Evolutionary conservation across 768 basidiomycete species (phyloP), one percentile per base, ranked within the genome.

Genomic region (Boletus subcaerulescens): DNA sequence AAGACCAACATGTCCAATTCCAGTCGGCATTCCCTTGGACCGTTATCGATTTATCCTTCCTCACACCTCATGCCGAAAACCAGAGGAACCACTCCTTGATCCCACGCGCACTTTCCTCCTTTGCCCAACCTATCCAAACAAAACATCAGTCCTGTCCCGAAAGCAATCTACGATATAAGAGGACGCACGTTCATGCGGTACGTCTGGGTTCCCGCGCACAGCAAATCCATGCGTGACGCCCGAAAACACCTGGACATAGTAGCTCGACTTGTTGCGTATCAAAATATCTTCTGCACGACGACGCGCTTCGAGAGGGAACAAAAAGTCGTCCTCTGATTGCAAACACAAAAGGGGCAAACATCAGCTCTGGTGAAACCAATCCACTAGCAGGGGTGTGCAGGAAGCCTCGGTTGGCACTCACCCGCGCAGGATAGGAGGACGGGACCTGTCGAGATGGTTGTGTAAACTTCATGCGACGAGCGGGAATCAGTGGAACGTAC

Each of bases 161-260:
- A 24, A 24, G 1, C 38, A 39, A 9, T n/a, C n/a, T 9, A 39
- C 0, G 5, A 11, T 8, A 39, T 8, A 39, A 10, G 32, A 1
- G 31, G 5, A 59, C 66, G n/a, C 38, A 67, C 68, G 63, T 35
- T 68, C 45, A 1, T 55, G 48, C 1, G 61, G 58, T 5, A 60
- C 45, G 29, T 63, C 26, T 6, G 43, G 49, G 36, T 70, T 29
- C 0, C 65, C 48, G 12, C 57, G 61, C 12, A 55, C 41, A 5
- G 63, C 61, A 15, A 68, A 68, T 5, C 66, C 66, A 13, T 68
- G 68, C 2, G 50, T 32, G 5, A 80, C 71, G 0, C 71, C 66
- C 2, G 79, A 77, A 66, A 85, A 85, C 4, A 85, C 69, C 35
- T 85, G 83, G 57, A 83, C 66, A 45, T 79, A 74, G 63, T 85